Evolutionary conservation across 1,284 basidiomycete genomes (phyloP).

Genomic region (Apiotrichum veenhuisii): DNA sequence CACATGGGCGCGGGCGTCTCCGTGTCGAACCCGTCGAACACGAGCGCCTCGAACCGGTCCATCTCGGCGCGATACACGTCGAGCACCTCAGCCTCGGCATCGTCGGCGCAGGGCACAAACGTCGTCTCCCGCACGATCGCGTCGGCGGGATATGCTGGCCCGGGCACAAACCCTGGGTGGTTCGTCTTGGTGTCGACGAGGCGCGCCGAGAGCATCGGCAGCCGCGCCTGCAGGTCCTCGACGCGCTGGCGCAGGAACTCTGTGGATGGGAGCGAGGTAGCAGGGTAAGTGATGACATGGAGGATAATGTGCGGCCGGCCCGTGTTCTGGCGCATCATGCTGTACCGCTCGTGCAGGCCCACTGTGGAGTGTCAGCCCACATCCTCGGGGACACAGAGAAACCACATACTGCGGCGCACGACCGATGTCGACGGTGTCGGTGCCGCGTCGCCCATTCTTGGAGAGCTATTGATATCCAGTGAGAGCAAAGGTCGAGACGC

Average conservation of each 20-base stretch:
- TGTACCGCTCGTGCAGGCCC: slow-evolving; percentile 9
- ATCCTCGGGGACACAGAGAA: too few species aligned
- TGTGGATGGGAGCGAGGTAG: background rate
- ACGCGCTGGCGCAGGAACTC: slow-evolving; percentile 1
- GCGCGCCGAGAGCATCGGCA: slow-evolving; percentile 5
- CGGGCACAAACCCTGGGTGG: slow-evolving; percentile 10
- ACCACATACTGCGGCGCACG: too few species aligned
- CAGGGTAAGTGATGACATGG: slow-evolving; percentile 4
- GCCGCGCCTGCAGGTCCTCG: slow-evolving; percentile 4
- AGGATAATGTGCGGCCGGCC: slow-evolving; percentile 8
- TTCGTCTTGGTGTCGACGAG: slow-evolving; percentile 4
- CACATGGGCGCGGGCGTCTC: slow-evolving; percentile 5
- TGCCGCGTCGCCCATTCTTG: too few species aligned
- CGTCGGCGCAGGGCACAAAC: background rate
- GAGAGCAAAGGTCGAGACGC: too few species aligned
- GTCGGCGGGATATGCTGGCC: background rate
- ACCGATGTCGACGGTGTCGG: too few species aligned
- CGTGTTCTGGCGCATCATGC: slow-evolving; percentile 1
- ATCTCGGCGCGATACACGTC: slow-evolving; percentile 3
- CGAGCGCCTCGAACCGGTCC: slow-evolving; percentile 1
- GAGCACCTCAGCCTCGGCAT: background rate
- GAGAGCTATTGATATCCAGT: too few species aligned
- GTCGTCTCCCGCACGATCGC: slow-evolving; percentile 1
- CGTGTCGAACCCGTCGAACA: background rate
- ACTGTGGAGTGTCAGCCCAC: background rate